Evolutionary conservation across 345 rosid species (phyloP).

Genomic region (Citrus medica): DNA sequence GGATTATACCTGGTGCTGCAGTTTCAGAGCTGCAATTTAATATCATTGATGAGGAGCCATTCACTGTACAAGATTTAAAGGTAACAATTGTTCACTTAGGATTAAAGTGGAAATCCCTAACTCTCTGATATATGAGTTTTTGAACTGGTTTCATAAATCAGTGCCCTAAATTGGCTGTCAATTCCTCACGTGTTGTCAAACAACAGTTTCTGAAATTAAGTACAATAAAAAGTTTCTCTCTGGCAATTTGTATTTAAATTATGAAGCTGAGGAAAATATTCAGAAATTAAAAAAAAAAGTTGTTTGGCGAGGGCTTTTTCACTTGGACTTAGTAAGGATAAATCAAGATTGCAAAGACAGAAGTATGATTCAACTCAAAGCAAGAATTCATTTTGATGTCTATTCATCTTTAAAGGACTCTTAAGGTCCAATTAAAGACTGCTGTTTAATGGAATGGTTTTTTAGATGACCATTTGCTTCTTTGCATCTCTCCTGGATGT

Average conservation of each 20-base stretch:
- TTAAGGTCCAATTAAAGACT: neutral
- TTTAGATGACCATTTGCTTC: neutral
- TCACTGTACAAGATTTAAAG: slow-evolving; percentile 63
- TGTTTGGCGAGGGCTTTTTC: neutral
- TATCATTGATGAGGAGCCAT: slow-evolving; percentile 75
- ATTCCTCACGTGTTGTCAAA: neutral
- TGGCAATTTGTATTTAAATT: neutral
- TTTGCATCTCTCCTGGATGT: neutral
- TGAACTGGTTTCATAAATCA: neutral
- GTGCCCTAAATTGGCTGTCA: neutral
- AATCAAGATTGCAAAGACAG: neutral
- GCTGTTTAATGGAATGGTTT: neutral
- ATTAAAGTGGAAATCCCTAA: neutral
- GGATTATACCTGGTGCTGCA: slow-evolving; percentile 77
- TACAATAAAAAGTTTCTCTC: neutral
- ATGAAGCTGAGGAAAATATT: neutral
- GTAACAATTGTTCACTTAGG: slow-evolving; percentile 24
- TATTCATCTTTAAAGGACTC: neutral
- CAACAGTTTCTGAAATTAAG: neutral
- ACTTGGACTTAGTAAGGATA: neutral
- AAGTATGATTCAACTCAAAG: neutral
- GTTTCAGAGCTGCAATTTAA: slow-evolving; percentile 82
- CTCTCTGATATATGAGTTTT: neutral
- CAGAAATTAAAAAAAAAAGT: neutral
- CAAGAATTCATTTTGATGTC: neutral